Base-by-base conservation (phyloP, 1,139 yeast species). In the Debaryomycetaceae sp. region DNA sequence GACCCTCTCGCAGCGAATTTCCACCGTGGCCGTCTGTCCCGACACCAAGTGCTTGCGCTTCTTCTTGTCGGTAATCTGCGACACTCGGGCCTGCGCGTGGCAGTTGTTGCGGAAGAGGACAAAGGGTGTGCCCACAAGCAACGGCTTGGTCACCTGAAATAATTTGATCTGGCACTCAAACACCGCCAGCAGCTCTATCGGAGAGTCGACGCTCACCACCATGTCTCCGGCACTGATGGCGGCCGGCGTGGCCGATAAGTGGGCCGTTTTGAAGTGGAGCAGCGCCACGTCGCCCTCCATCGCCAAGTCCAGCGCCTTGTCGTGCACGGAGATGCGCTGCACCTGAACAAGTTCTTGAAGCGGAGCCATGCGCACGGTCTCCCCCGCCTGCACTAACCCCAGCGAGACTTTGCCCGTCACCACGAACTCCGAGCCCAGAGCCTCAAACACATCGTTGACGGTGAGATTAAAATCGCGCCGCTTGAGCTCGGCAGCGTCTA, bases 51-150 rank as follows among this genome's bases (percentile, higher is more conserved):
- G 96, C 48, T 76, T 75, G 25, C 79, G 73, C 49, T 70, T 78
- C 48, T 71, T 78, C 56, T 75, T 59, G 10, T 75, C 66, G 4
- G 78, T 44, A 29, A 89, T 70, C 42, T 73, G 74, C 23, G 69
- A 49, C 18, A 89, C 61, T 44, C 81, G 74, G 3, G 89, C 91
- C 3, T 94, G 88, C 24, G 77, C 75, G 36, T 83, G 83, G 28
- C 79, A 70, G 36, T 86, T 81, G 41, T 94, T 94, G 43, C 94
- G 72, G 58, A 89, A 89, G 32, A 88, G 55, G 25, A 89, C 76
- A 43, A 91, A 71, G 29, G 93, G 84, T 1, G 94, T 73, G 4
- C 98, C 97, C 4, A 81, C 78, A 25, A 91, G 61, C 31, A 91
- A 56, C 1, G 98, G 98, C 44, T 72, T 67, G 29, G 69, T 65